Percentiles rank a stretch among this genome's conserved stretches.
Evolutionary conservation across 768 basidiomycete genomes (phyloP).

Genomic region (Hemileccinum rubropunctum): DNA sequence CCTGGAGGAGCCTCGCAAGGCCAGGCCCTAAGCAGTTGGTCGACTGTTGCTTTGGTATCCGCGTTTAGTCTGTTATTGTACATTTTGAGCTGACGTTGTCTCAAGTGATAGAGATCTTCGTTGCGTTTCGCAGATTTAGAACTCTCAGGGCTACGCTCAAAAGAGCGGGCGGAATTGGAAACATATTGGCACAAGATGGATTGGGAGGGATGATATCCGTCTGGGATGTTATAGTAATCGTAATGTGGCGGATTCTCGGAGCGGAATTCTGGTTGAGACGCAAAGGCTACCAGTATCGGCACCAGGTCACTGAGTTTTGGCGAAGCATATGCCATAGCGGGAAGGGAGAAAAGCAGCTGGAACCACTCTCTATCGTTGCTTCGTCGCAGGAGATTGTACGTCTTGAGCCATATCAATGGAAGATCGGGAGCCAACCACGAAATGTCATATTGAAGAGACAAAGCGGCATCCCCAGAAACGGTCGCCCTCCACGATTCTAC

Average conservation of each 20-base stretch:
- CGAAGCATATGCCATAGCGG: slow-evolving; percentile 29
- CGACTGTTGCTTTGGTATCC: slow-evolving; percentile 1
- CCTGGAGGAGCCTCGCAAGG: slow-evolving; percentile 13
- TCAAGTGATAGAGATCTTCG: background rate
- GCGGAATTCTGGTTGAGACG: slow-evolving; percentile 10
- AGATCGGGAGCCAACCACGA: slow-evolving; percentile 25
- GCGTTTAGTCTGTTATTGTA: background rate
- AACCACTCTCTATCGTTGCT: slow-evolving; percentile 6
- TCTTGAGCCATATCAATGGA: slow-evolving; percentile 20
- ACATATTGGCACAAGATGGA: background rate
- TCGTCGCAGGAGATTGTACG: slow-evolving; percentile 25
- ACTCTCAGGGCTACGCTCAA: slow-evolving; percentile 9
- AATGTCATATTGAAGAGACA: slow-evolving; percentile 18
- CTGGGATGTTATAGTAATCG: slow-evolving; percentile 6
- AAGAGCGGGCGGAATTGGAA: background rate
- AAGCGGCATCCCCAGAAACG: background rate
- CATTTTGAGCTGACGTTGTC: background rate
- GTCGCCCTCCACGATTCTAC: slow-evolving; percentile 5
- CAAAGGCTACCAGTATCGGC: slow-evolving; percentile 31
- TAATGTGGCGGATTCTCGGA: slow-evolving; percentile 12
- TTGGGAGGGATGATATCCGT: slow-evolving; percentile 5
- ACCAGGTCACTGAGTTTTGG: slow-evolving; percentile 13
- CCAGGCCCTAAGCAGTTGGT: slow-evolving; percentile 12
- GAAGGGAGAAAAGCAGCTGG: slow-evolving; percentile 28
- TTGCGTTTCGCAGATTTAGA: background rate